These are phyloP conservation scores for Xylaria acuta DNA, from an alignment of 495 filamentous ascomycete species.

Conservation along the genomic window DNA sequence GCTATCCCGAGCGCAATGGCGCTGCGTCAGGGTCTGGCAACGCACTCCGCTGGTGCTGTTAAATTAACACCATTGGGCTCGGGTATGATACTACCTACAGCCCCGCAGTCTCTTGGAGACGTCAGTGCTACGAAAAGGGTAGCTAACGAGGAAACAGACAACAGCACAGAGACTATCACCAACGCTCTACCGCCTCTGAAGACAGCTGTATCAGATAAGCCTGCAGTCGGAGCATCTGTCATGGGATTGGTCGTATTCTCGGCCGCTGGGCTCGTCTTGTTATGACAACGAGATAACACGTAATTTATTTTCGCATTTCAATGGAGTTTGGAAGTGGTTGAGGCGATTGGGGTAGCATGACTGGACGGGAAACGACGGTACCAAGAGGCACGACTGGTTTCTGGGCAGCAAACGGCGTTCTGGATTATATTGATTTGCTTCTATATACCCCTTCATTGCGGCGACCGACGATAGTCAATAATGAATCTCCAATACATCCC, in stretches of 20 bases:
- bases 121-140: neutral
- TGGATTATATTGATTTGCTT: slow-evolving; percentile 12
- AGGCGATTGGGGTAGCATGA: neutral
- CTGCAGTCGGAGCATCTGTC: slow-evolving; percentile 38
- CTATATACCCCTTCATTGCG: slow-evolving; percentile 23
- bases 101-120: neutral
- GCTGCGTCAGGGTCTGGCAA: slow-evolving; percentile 14
- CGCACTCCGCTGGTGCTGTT: slow-evolving; percentile 15
- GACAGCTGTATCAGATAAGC: slow-evolving; percentile 32
- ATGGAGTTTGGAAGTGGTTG: slow-evolving; percentile 16
- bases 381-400: neutral
- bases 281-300: slow-evolving; percentile 29
- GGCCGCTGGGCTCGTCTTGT: slow-evolving; percentile 36
- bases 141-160: slow-evolving; percentile 17
- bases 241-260: slow-evolving; percentile 43
- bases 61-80: slow-evolving; percentile 14
- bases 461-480: slow-evolving; percentile 11
- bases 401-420: slow-evolving; percentile 17
- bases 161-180: slow-evolving; percentile 28
- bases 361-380: slow-evolving; percentile 17
- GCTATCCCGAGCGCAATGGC: slow-evolving; percentile 13
- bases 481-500: neutral
- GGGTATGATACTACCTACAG: slow-evolving; percentile 14
- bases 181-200: slow-evolving; percentile 27
- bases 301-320: slow-evolving; percentile 21